Conservation (phyloP, 805 yeast genomes). For the Pichia heedii region DNA sequence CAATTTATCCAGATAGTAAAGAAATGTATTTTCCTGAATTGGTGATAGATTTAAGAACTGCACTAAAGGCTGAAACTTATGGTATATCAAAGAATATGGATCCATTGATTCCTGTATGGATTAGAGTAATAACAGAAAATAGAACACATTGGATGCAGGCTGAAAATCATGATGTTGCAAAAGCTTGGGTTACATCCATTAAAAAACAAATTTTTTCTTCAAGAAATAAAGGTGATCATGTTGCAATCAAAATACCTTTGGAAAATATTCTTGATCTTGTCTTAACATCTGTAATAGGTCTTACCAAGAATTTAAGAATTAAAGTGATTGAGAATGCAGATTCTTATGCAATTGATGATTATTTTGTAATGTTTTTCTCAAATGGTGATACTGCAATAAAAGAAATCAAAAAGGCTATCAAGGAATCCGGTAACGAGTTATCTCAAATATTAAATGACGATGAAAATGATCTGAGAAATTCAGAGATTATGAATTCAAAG, state of each 20-base stretch:
- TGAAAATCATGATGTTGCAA: slow-evolving; percentile 64
- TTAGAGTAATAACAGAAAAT: slow-evolving; percentile 49
- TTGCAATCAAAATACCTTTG: slow-evolving; percentile 68
- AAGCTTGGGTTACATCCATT: slow-evolving; percentile 68
- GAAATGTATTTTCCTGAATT: slow-evolving; percentile 79
- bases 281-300: slow-evolving; percentile 45
- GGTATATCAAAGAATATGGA: slow-evolving; percentile 13
- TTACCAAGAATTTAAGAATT: slow-evolving; percentile 48
- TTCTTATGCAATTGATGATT: slow-evolving; percentile 54
- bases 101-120: slow-evolving; percentile 33
- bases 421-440: slow-evolving; percentile 23
- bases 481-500: slow-evolving; percentile 18
- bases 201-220: slow-evolving; percentile 72
- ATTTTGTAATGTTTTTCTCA: slow-evolving; percentile 58
- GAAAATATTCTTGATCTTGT: slow-evolving; percentile 56
- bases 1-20: slow-evolving; percentile 60
- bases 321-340: slow-evolving; percentile 49
- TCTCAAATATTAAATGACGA: slow-evolving; percentile 11
- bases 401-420: slow-evolving; percentile 33
- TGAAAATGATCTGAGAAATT: slow-evolving; percentile 17
- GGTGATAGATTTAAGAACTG: slow-evolving; percentile 62
- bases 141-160: slow-evolving; percentile 59
- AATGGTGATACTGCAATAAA: slow-evolving; percentile 36
- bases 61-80: slow-evolving; percentile 49
- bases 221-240: slow-evolving; percentile 61